Evolutionary conservation across 1,284 basidiomycete genomes (phyloP).

Genomic region (Hymenochaete sp.): DNA sequence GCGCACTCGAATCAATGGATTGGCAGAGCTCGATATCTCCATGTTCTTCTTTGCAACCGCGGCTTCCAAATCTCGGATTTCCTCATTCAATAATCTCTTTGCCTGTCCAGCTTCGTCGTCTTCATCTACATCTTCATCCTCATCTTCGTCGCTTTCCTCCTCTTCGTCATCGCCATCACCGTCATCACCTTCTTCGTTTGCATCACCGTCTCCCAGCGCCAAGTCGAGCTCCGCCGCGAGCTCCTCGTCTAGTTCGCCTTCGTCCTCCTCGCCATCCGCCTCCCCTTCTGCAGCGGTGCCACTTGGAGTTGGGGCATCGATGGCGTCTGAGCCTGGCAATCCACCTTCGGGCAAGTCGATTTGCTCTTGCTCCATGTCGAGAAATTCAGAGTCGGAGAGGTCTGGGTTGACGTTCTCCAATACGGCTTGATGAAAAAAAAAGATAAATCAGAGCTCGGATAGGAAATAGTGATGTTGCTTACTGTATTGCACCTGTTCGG

Average conservation of each 20-base stretch:
- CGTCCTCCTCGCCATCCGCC: slow-evolving; percentile 53
- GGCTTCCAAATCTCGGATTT: slow-evolving; percentile 83
- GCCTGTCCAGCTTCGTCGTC: slow-evolving; percentile 59
- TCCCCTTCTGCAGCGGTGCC: slow-evolving; percentile 45
- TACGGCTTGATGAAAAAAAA: slow-evolving; percentile 48
- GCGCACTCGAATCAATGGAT: slow-evolving; percentile 77
- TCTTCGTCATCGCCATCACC: slow-evolving; percentile 38
- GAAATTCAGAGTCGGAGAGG: slow-evolving; percentile 77
- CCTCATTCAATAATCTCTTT: slow-evolving; percentile 76
- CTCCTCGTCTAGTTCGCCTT: slow-evolving; percentile 73
- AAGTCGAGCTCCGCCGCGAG: slow-evolving; percentile 67
- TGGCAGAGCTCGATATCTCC: slow-evolving; percentile 81
- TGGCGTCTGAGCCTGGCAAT: slow-evolving; percentile 49
- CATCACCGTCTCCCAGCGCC: slow-evolving; percentile 42
- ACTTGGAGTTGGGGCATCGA: slow-evolving; percentile 52
- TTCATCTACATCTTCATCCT: slow-evolving; percentile 54
- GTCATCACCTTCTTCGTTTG: slow-evolving; percentile 22
- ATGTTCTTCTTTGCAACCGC: slow-evolving; percentile 81
- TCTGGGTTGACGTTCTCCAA: slow-evolving; percentile 81
- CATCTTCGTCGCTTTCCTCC: slow-evolving; percentile 61
- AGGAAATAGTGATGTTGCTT: slow-evolving; percentile 19
- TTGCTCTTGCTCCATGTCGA: slow-evolving; percentile 52
- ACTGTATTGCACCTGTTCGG: slow-evolving; percentile 75
- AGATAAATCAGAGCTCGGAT: not conserved
- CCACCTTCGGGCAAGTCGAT: slow-evolving; percentile 57